Conservation (phyloP, 805 yeast species). For the Ogataea parapolymorpha region DNA sequence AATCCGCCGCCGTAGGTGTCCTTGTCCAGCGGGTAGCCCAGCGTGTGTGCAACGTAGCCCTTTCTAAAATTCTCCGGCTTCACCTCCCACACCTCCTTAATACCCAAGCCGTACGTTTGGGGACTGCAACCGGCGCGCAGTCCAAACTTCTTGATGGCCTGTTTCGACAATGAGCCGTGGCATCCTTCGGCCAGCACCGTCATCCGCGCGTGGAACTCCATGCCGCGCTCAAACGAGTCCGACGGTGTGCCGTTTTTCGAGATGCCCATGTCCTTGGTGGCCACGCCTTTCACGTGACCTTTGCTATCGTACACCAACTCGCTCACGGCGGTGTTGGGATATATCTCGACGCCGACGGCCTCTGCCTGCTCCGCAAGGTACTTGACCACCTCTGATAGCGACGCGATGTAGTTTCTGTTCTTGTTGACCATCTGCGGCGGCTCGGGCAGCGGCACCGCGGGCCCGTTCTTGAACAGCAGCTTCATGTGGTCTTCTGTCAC, state of each 20-base stretch:
- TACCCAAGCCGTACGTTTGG: conserved; percentile 94
- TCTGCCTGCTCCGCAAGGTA: conserved; percentile 87
- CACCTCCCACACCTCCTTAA: conserved; percentile 97
- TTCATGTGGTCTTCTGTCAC: conserved; percentile 77
- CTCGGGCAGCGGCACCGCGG: conserved; percentile 74
- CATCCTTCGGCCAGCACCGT: conserved; percentile 98
- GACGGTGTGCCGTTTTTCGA: conserved; percentile 72
- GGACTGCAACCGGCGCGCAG: conserved; percentile 62
- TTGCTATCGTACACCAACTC: conserved; percentile 66
- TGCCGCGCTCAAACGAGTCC: conserved; percentile 87
- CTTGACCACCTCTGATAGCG: conserved; percentile 75
- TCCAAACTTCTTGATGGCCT: conserved; percentile 64
- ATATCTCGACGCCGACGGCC: conserved; percentile 88
- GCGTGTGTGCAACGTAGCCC: conserved; percentile 80
- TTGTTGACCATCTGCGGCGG: conserved; percentile 87
- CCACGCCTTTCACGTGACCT: conserved; percentile 77
- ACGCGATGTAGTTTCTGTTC: conserved; percentile 80
- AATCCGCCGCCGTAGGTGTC: conserved; percentile 95
- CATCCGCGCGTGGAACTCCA: conserved; percentile 91
- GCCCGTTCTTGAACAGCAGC: conserved; percentile 53
- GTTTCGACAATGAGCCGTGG: conserved; percentile 88
- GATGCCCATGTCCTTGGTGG: conserved; percentile 91
- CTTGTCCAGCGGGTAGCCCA: conserved; percentile 80
- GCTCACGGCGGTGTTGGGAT: conserved; percentile 84
- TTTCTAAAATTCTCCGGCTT: conserved; percentile 71